A percentile compares a stretch with the other conserved stretches of the same genome.
These are phyloP conservation scores for Pulveroboletus sp. DNA, from an alignment of 768 basidiomycete species.

Conservation along the genomic window DNA sequence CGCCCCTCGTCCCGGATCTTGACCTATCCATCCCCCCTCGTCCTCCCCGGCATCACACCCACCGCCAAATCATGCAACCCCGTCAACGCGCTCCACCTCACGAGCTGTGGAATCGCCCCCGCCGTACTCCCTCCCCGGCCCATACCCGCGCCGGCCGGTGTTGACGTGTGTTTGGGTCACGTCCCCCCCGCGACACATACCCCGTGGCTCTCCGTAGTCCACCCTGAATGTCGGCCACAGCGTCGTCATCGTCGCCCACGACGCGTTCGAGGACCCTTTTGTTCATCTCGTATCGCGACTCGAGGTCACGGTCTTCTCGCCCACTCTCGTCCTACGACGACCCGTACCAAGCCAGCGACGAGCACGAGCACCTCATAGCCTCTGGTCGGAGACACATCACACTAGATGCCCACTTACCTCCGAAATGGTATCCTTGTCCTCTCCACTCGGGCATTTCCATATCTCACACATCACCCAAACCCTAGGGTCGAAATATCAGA, in stretches of 20 bases:
- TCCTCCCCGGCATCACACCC: neutral
- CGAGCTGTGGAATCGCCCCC: neutral
- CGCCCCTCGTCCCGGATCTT: neutral
- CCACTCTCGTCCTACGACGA: slow-evolving; percentile 43
- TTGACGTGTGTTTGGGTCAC: slow-evolving; percentile 22
- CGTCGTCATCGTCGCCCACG: slow-evolving; percentile 37
- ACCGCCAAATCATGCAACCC: neutral
- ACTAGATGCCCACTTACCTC: slow-evolving; percentile 64
- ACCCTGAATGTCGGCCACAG: slow-evolving; percentile 28
- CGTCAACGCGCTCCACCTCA: neutral
- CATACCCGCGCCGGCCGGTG: slow-evolving; percentile 8
- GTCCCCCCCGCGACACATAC: slow-evolving; percentile 16
- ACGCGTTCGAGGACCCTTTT: slow-evolving; percentile 87
- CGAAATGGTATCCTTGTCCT: slow-evolving; percentile 62
- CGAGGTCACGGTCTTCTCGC: slow-evolving; percentile 43
- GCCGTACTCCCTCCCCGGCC: too few species aligned
- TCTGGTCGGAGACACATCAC: slow-evolving; percentile 40
- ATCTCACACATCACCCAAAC: slow-evolving; percentile 14
- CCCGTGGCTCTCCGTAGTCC: slow-evolving; percentile 10
- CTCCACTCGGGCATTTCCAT: neutral
- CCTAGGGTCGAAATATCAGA: slow-evolving; percentile 89
- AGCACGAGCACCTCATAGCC: slow-evolving; percentile 62
- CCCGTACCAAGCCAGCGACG: slow-evolving; percentile 42
- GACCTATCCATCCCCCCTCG: neutral
- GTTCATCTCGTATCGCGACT: slow-evolving; percentile 91